Conservation (phyloP, 163 green algal species). For the Prototheca wickerhamii region DNA sequence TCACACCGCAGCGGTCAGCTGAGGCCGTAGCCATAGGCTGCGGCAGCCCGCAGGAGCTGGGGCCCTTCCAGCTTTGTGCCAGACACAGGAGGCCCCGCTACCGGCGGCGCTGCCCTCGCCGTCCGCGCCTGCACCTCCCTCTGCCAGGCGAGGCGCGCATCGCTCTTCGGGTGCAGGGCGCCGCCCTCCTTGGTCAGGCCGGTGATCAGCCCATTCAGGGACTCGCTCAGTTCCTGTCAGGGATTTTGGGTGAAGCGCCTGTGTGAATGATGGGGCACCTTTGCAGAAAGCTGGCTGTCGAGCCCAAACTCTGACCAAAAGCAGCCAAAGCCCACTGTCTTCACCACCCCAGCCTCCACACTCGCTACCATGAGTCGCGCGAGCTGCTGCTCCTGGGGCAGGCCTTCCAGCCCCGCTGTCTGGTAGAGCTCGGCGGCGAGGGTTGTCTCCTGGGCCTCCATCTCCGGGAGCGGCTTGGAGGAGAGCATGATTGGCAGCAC, state of each 20-base stretch:
- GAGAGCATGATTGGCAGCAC: constrained; percentile 44
- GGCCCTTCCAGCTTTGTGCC: background rate
- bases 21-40: constrained; percentile 8
- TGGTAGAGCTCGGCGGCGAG: no score
- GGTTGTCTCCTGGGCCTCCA: constrained; percentile 25
- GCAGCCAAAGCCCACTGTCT: no score
- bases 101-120: background rate
- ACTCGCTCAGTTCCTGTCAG: no score
- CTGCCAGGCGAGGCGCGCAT: no score
- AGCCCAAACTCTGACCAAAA: no score
- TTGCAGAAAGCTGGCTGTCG: no score
- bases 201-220: no score
- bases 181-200: no score
- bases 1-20: background rate
- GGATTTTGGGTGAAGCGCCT: no score
- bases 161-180: background rate
- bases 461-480: constrained; percentile 39
- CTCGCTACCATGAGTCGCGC: constrained; percentile 2
- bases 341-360: no score
- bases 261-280: no score
- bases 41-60: constrained; percentile 13
- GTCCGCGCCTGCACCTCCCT: no score
- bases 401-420: constrained; percentile 8
- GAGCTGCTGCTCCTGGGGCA: constrained; percentile 12
- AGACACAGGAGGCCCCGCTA: background rate